A percentile compares a stretch with the other conserved stretches of the same genome.
These are phyloP conservation scores for Pyricularia sp. DNA, from an alignment of 2,329 filamentous ascomycete genomes.

Conservation along the genomic window DNA sequence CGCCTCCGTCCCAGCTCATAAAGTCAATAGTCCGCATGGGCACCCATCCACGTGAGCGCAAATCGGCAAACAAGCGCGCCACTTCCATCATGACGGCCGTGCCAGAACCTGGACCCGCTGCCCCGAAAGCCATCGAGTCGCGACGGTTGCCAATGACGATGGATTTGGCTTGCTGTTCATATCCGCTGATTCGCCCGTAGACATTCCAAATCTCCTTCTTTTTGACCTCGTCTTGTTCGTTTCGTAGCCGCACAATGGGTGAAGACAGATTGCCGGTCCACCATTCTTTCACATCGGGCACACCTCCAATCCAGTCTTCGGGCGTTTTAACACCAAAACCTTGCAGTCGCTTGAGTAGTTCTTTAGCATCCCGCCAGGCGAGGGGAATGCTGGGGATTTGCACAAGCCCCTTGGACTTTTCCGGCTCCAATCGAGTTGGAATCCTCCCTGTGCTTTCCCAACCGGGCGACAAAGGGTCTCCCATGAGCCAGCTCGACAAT, in stretches of 20 bases:
- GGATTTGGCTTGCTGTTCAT: slow-evolving; percentile 69
- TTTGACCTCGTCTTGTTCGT: slow-evolving; percentile 75
- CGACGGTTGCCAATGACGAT: slow-evolving; percentile 90
- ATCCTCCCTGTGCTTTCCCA: slow-evolving; percentile 60
- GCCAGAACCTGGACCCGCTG: slow-evolving; percentile 76
- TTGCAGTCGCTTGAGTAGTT: slow-evolving; percentile 64
- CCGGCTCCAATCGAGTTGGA: slow-evolving; percentile 53
- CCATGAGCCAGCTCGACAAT: slow-evolving; percentile 78
- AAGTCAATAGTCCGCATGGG: slow-evolving; percentile 94
- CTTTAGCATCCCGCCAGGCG: slow-evolving; percentile 80
- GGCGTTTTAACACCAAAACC: slow-evolving; percentile 64
- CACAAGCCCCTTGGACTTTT: slow-evolving; percentile 63
- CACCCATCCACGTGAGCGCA: slow-evolving; percentile 72
- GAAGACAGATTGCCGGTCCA: slow-evolving; percentile 73
- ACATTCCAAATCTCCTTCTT: slow-evolving; percentile 89
- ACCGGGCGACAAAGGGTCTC: slow-evolving; percentile 87
- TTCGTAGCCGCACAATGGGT: slow-evolving; percentile 72
- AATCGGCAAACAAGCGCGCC: slow-evolving; percentile 71
- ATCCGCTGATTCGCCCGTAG: slow-evolving; percentile 72
- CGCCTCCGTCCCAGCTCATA: slow-evolving; percentile 89
- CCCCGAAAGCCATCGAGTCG: slow-evolving; percentile 86
- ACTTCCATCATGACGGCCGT: slow-evolving; percentile 89
- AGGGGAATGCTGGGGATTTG: slow-evolving; percentile 86
- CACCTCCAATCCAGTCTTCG: slow-evolving; percentile 64
- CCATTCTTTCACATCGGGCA: slow-evolving; percentile 69